phyloP scores from a whole-genome alignment of 805 yeast genomes.

The Isabelozyma gotoi region DNA sequence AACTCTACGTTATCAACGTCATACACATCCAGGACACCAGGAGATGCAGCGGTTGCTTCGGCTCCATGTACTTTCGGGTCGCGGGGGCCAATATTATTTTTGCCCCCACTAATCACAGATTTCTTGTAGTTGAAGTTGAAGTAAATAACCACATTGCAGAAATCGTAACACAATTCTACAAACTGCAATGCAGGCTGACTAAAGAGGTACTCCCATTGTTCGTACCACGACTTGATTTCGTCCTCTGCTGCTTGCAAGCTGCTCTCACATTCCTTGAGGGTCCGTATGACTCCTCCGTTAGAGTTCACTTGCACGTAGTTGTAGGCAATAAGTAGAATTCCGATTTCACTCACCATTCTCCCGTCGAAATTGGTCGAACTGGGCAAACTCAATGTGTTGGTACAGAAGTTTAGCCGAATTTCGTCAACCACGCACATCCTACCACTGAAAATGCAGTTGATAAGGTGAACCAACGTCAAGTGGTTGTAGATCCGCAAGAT shows the following conservation, averaged over 20 bases:
- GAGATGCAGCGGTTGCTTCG: not conserved
- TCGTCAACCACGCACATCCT: conserved; percentile 63
- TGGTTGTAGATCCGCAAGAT: conserved; percentile 71
- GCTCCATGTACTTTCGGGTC: not conserved
- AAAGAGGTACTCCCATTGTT: conserved; percentile 68
- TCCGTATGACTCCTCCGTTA: conserved; percentile 12
- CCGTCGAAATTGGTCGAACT: conserved; percentile 77
- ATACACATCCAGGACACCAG: conserved; percentile 9
- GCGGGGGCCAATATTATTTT: not conserved
- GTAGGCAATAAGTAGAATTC: conserved; percentile 57
- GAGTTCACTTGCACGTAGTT: conserved; percentile 49
- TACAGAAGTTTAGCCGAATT: conserved; percentile 56
- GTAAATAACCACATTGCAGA: conserved; percentile 52
- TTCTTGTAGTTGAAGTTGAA: conserved; percentile 36
- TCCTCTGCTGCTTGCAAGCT: conserved; percentile 38
- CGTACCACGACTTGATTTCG: conserved; percentile 60
- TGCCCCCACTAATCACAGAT: conserved; percentile 1
- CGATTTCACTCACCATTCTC: conserved; percentile 76
- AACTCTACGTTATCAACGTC: conserved; percentile 20
- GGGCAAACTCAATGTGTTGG: conserved; percentile 54
- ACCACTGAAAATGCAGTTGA: conserved; percentile 66
- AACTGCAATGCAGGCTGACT: conserved; percentile 73
- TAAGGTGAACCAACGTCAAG: conserved; percentile 62
- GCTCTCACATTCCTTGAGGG: conserved; percentile 15
- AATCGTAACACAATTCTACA: conserved; percentile 69